Base-by-base conservation (phyloP, 2,329 filamentous ascomycete genomes). In the Penicillium sp. region DNA sequence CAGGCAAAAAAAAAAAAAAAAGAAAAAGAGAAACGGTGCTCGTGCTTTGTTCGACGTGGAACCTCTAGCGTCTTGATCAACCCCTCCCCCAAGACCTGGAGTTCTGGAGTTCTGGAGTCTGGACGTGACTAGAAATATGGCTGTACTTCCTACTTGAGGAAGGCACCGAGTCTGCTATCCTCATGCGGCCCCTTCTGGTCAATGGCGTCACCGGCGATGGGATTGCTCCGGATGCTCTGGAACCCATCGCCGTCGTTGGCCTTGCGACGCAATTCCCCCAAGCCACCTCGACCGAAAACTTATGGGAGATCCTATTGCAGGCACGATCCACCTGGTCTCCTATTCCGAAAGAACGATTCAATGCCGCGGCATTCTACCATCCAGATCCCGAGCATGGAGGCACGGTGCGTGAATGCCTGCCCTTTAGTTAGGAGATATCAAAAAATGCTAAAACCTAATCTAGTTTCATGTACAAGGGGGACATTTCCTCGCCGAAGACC, bases 161-260 rank as follows among this genome's bases (percentile, higher is more conserved):
- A 31, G 28, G 18, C 38, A 29, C 24, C 36, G 44, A 42, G 28
- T 47, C 45, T 42, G n/a, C 39, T 36, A 13, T 50, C 31, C n/a
- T 41, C 42, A 60, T 60, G 58, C 45, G 39, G 21, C 47, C 53
- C 21, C 45, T 47, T 12, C 36, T 51, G 21, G 28, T 26, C 45
- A 53, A 36, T n/a, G 41, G 34, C 12, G 4, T 23, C 21, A 39
- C 29, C 18, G 38, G 38, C 33, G 29, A 51, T 18, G 45, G 47
- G 45, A 18, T 6, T 7, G 9, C 44, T 29, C 12, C 48, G 13
- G 59, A 61, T 53, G 18, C 41, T 1, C 26, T 53, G 18, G 65
- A 67, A 43, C 61, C 65, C 4, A 64, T 69, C 48, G 72, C 71
- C 10, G 67, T 76, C 10, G 57, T 76, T n/a, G 73, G 73, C 2